A percentile compares a stretch with the other conserved stretches of the same genome.
These are phyloP conservation scores for Triadica sebifera DNA, from an alignment of 345 rosid genomes.

Conservation along the genomic window DNA sequence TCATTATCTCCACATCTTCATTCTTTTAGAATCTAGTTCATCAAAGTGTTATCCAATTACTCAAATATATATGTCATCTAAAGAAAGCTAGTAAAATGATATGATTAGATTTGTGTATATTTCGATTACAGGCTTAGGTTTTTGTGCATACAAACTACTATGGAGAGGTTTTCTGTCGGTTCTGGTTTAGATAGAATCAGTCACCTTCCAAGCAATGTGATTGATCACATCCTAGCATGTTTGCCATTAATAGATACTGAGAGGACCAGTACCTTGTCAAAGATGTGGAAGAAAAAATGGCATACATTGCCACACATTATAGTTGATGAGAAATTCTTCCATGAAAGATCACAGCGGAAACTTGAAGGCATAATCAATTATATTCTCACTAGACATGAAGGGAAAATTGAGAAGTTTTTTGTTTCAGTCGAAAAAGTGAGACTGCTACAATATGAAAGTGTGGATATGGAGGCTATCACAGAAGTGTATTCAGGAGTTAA, in stretches of 20 bases:
- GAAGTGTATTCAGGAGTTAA: slow-evolving; percentile 6
- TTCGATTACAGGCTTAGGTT: slow-evolving; percentile 2
- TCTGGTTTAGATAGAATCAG: slow-evolving; percentile 11
- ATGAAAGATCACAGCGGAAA: background rate
- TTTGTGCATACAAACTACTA: background rate
- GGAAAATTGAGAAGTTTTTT: slow-evolving; percentile 9
- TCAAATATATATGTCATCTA: background rate
- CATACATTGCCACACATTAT: slow-evolving; percentile 7
- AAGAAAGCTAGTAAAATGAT: background rate
- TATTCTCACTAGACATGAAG: slow-evolving; percentile 12
- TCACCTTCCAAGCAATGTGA: slow-evolving; percentile 11
- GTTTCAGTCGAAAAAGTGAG: background rate
- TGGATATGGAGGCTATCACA: slow-evolving; percentile 6
- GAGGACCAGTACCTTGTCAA: slow-evolving; percentile 13
- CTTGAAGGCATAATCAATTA: slow-evolving; percentile 13
- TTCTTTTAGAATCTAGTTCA: background rate
- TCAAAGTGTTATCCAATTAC: background rate
- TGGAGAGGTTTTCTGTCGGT: background rate
- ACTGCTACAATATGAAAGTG: background rate
- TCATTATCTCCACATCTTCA: background rate
- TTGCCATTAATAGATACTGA: slow-evolving; percentile 11
- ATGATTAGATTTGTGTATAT: background rate
- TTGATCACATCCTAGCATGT: slow-evolving; percentile 5
- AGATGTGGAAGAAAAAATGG: slow-evolving; percentile 13
- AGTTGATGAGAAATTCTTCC: slow-evolving; percentile 2